Percentiles rank a stretch among this genome's conserved stretches.
phyloP scores from a whole-genome alignment of 305 asterid genomes.

The Fraxinus ornus region DNA sequence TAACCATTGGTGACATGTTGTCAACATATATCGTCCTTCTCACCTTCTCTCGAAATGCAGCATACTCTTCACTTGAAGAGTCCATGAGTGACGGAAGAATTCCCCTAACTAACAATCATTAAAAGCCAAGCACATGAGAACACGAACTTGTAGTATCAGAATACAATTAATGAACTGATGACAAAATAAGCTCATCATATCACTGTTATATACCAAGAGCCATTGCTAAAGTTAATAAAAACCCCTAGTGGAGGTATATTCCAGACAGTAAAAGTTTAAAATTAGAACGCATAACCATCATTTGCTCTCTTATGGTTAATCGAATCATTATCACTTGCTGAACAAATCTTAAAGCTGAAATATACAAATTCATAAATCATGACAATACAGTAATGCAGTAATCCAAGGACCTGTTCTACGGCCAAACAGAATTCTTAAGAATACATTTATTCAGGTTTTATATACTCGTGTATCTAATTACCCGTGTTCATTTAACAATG shows the following conservation, averaged over 20 bases:
- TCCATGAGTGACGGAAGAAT: conserved; percentile 31
- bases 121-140: not conserved
- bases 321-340: not conserved
- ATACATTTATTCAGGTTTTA: not conserved
- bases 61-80: conserved; percentile 42
- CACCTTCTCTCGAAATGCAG: conserved; percentile 65
- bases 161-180: not conserved
- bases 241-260: not conserved
- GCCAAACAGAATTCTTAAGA: not conserved
- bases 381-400: not conserved
- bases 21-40: conserved; percentile 55
- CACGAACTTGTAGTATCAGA: not conserved
- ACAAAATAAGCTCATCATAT: conserved; percentile 4
- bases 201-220: not conserved
- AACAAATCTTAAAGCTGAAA: not conserved
- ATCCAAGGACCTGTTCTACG: not conserved
- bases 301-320: not conserved
- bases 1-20: conserved; percentile 57
- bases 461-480: not conserved
- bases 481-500: not conserved
- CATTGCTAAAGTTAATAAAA: not conserved
- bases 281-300: not conserved
- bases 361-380: not conserved
- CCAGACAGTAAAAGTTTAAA: not conserved
- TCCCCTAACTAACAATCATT: not conserved